A percentile compares a stretch with the other conserved stretches of the same genome.
Evolutionary conservation across 805 yeast genomes (phyloP).

Genomic region (Vanderwaltozyma polyspora): DNA sequence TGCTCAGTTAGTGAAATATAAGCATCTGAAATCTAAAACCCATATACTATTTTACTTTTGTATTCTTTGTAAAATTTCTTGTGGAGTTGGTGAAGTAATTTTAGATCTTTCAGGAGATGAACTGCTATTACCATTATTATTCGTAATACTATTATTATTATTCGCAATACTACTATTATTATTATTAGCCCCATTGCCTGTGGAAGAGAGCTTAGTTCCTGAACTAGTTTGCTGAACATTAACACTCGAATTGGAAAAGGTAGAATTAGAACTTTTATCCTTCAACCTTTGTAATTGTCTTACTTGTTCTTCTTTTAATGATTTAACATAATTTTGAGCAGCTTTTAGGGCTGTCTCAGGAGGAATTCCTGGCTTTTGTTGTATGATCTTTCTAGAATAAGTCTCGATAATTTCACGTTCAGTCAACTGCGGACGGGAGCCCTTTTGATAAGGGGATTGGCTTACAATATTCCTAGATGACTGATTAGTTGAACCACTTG

Average conservation of each 20-base stretch:
- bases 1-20: too few relatives aligned
- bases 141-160: neutral
- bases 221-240: constrained; percentile 21
- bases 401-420: constrained; percentile 24
- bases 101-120: constrained; percentile 3
- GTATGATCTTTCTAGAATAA: constrained; percentile 22
- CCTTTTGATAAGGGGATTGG: constrained; percentile 9
- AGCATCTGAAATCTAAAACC: too few relatives aligned
- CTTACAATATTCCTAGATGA: neutral
- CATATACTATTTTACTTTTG: too few relatives aligned
- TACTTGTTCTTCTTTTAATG: constrained; percentile 16
- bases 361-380: constrained; percentile 23
- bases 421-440: constrained; percentile 12
- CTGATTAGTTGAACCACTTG: neutral
- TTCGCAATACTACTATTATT: constrained; percentile 5
- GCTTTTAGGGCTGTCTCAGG: constrained; percentile 26
- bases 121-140: neutral
- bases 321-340: constrained; percentile 23
- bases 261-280: too few relatives aligned
- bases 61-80: constrained; percentile 24
- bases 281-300: constrained; percentile 20
- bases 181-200: constrained; percentile 20
- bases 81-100: constrained; percentile 25
- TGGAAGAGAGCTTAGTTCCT: constrained; percentile 13
- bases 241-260: too few relatives aligned